Evolutionary conservation across 768 basidiomycete genomes (phyloP), one percentile per base, ranked within the genome.

Genomic region (Terana coerulea): DNA sequence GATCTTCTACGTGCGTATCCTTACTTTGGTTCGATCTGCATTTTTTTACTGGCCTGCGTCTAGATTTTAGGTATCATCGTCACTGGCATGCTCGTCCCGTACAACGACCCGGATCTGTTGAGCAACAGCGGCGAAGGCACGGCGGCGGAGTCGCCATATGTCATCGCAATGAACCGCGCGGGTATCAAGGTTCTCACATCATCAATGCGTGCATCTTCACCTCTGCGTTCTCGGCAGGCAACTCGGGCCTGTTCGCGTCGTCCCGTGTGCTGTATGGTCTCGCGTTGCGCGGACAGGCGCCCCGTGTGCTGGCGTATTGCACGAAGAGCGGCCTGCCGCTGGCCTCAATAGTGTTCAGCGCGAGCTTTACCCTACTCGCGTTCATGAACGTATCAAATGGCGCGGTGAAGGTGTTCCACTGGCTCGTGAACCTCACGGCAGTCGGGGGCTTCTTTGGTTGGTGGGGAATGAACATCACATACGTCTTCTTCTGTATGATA

Each of bases 61-160:
- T 29, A 84, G 80, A 75, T 89, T 53, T 70, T 88, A 42, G 87
- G 86, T 28, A 75, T 88, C 52, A 62, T 89, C 50, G 78, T 87
- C 63, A 81, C 86, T 33, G 88, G 89, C 52, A 82, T 93, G 83
- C 74, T 91, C 34, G 86, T 94, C 37, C 79, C 87, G 1, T 87
- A 76, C 57, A 71, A 83, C 60, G 82, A 91, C 63, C 61, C 66
- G 0, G 62, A 67, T 10, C 70, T 90, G 35, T 72, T 85, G n/a
- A n/a, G n/a, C n/a, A n/a, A n/a, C 36, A 62, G 68, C 49, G 54
- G 71, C 68, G 62, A 72, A 22, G 80, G 81, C 44, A 88, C 78
- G 39, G 90, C 89, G n/a, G 80, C 84, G 0, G 65, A 83, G 47
- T 91, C 88, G 3, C 91, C 91, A 2, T 95, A 89, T 67, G 91